phyloP scores from a whole-genome alignment of 2,329 filamentous ascomycete species.

The Fusarium cicatricum region DNA sequence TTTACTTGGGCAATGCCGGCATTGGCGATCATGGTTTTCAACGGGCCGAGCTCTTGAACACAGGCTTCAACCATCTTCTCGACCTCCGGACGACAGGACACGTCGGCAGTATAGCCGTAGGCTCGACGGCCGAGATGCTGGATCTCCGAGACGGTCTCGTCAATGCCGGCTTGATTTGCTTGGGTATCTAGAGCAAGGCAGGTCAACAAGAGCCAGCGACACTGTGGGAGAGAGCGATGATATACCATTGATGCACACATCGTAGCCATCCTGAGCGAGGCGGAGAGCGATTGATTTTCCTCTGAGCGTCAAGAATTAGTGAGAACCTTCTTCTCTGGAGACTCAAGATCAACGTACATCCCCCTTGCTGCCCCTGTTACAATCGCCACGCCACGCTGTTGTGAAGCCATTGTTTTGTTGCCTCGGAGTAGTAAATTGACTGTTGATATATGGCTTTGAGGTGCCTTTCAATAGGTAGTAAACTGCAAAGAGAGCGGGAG shows the following conservation, averaged over 20 bases:
- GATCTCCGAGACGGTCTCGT: conserved; percentile 63
- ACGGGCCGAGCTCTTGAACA: conserved; percentile 61
- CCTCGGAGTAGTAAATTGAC: too few relatives aligned
- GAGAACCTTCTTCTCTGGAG: conserved; percentile 57
- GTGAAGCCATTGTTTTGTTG: background rate
- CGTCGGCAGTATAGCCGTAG: conserved; percentile 66
- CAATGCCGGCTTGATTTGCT: conserved; percentile 50
- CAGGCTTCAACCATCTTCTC: conserved; percentile 57
- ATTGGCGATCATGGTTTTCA: conserved; percentile 62
- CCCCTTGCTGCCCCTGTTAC: background rate
- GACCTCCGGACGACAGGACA: conserved; percentile 64
- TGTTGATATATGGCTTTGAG: background rate
- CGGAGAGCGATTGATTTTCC: conserved; percentile 70
- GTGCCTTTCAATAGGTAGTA: too few relatives aligned
- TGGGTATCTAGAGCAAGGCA: conserved; percentile 3
- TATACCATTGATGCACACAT: conserved; percentile 60
- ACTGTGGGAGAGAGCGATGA: background rate
- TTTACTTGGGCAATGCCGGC: conserved; percentile 69
- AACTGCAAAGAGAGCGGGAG: background rate
- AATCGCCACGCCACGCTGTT: background rate
- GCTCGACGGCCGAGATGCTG: conserved; percentile 59
- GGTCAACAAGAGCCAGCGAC: background rate
- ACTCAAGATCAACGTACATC: background rate
- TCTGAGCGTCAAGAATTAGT: conserved; percentile 45
- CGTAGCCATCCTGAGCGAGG: conserved; percentile 70